Percentiles rank a stretch among this genome's conserved stretches.
These are phyloP conservation scores for Komagataella pastoris DNA, from an alignment of 805 yeast genomes.

Conservation along the genomic window DNA sequence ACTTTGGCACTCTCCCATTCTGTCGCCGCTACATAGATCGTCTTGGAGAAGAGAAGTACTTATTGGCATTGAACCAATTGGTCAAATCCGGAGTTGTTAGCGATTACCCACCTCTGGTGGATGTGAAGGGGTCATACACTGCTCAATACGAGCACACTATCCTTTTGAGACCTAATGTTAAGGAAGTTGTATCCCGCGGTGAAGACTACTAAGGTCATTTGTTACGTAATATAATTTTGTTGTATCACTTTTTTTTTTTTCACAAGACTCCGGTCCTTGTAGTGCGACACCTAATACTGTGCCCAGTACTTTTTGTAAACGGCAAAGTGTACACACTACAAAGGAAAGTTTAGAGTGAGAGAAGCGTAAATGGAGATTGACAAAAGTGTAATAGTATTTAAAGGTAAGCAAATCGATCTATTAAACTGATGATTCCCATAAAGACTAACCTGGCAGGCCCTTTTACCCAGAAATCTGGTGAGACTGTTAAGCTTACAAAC, in stretches of 20 bases:
- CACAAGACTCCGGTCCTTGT: neutral
- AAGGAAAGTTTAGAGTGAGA: neutral
- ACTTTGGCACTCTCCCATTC: slow-evolving; percentile 93
- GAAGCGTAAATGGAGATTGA: slow-evolving; percentile 44
- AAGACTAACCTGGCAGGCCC: slow-evolving; percentile 36
- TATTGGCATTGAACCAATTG: slow-evolving; percentile 73
- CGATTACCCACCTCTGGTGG: slow-evolving; percentile 90
- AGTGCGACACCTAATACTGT: neutral
- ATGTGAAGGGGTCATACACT: slow-evolving; percentile 73
- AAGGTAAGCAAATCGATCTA: slow-evolving; percentile 39
- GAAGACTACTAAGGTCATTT: slow-evolving; percentile 58
- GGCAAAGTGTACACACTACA: neutral
- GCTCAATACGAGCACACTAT: slow-evolving; percentile 97
- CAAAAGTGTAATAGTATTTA: slow-evolving; percentile 64
- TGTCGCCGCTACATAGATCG: slow-evolving; percentile 92
- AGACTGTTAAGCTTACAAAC: slow-evolving; percentile 41
- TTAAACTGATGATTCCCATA: neutral
- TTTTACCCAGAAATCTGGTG: slow-evolving; percentile 59
- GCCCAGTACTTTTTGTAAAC: neutral
- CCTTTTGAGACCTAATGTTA: slow-evolving; percentile 76
- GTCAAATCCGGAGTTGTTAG: slow-evolving; percentile 80
- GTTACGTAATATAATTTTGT: neutral
- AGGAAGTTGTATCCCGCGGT: slow-evolving; percentile 92
- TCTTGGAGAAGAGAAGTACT: slow-evolving; percentile 82
- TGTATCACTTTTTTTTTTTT: neutral